Evolutionary conservation across 2,329 filamentous ascomycete genomes (phyloP).

Genomic region (Fusarium goolgardi): DNA sequence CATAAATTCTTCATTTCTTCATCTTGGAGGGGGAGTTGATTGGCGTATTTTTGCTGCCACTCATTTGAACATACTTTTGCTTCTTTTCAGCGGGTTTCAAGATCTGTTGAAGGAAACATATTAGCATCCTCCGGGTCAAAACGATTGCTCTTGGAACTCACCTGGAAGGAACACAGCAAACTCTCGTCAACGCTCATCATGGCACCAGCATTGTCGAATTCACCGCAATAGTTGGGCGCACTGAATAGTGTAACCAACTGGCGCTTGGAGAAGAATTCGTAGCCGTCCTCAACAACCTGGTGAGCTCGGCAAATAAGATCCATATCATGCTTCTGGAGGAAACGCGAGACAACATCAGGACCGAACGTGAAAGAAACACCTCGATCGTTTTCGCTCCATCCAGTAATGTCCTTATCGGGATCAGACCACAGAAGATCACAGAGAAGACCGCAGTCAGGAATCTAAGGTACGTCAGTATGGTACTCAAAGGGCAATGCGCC

Average conservation of each 20-base stretch:
- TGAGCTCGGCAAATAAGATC: conserved; percentile 98
- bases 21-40: conserved; percentile 42
- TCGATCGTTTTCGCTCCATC: conserved; percentile 98
- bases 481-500: conserved; percentile 12
- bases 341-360: conserved; percentile 95
- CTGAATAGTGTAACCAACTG: conserved; percentile 98
- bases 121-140: conserved; percentile 18
- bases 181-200: conserved; percentile 99
- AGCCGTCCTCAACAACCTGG: conserved; percentile 98
- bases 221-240: conserved; percentile 98
- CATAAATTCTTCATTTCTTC: conserved; percentile 56
- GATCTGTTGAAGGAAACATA: conserved; percentile 68
- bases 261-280: conserved; percentile 99
- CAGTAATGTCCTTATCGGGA: conserved; percentile 98
- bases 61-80: conserved; percentile 96
- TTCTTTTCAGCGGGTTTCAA: conserved; percentile 99
- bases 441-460: conserved; percentile 95
- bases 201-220: conserved; percentile 98
- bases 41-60: conserved; percentile 64
- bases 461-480: conserved; percentile 65
- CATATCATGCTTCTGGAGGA: conserved; percentile 99
- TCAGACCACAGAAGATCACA: conserved; percentile 99
- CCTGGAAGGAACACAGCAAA: conserved; percentile 98
- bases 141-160: conserved; percentile 52
- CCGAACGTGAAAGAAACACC: conserved; percentile 99